phyloP scores from a whole-genome alignment of 768 basidiomycete genomes.

The Coprinellus micaceus region DNA sequence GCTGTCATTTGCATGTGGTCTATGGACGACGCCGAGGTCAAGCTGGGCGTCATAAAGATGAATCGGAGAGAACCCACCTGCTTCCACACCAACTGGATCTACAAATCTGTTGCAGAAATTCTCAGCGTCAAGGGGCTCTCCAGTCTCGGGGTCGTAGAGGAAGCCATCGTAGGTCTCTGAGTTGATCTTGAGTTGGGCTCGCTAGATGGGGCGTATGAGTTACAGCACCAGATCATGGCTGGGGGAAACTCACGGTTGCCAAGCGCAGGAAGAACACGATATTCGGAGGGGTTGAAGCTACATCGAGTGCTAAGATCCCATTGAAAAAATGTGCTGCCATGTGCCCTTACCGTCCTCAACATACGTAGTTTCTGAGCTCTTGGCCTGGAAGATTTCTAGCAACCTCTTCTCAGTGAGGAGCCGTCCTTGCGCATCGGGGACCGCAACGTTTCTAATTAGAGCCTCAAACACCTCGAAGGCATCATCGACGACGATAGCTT shows the following conservation, averaged over 20 bases:
- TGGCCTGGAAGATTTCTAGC: conserved; percentile 11
- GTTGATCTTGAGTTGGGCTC: conserved; percentile 72
- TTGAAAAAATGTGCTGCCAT: too few species aligned
- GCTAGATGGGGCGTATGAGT: conserved; percentile 25
- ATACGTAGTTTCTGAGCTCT: neutral
- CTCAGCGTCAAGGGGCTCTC: conserved; percentile 48
- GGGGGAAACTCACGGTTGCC: conserved; percentile 46
- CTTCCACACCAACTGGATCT: conserved; percentile 73
- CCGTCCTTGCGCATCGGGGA: neutral
- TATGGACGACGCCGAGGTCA: conserved; percentile 16
- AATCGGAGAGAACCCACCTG: conserved; percentile 41
- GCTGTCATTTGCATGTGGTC: conserved; percentile 85
- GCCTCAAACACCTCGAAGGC: conserved; percentile 45
- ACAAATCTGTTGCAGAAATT: conserved; percentile 78
- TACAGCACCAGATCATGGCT: neutral
- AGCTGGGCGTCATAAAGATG: neutral
- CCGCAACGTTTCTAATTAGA: neutral
- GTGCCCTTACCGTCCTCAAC: too few species aligned
- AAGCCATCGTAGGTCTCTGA: conserved; percentile 63
- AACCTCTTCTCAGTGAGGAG: conserved; percentile 1
- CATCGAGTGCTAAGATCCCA: neutral
- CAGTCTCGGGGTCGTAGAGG: conserved; percentile 72
- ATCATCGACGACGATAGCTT: conserved; percentile 67
- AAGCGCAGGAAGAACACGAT: conserved; percentile 63
- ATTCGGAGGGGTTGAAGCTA: conserved; percentile 3